Evolutionary conservation across 2,329 filamentous ascomycete genomes (phyloP), one percentile per base, ranked within the genome.

Genomic region (Cladosporium sp.): DNA sequence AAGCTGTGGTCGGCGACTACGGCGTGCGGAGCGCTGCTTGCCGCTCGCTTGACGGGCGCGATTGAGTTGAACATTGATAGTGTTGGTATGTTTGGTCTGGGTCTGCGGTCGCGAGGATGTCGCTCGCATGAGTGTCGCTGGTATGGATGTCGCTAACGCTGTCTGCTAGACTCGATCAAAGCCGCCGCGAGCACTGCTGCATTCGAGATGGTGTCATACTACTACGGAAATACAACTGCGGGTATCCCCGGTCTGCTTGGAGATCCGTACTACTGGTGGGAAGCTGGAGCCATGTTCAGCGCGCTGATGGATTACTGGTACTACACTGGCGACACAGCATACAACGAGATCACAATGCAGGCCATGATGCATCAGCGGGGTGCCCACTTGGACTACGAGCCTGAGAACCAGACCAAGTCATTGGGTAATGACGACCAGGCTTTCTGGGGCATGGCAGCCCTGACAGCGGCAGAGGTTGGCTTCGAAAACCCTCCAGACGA

Each of bases 211-310:
- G 80, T 86, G 77, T 72, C 73, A 21, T 83, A 81, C 69, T 87
- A 87, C 72, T 77, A 76, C 46, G 85, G 85, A 21, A 84, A 86
- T 67, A 70, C 80, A 56, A 80, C 83, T 1, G 83, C 82, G 18
- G 77, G 79, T 10, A 81, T 81, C 23, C 83, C 83, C 10, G 85
- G 85, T 56, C 78, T 84, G 64, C 79, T 93, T 35, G 86, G 87
- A 3, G 76, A 82, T 31, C 89, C 89, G 67, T 89, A 89, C 75
- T 91, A 91, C 81, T 92, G 89, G 89, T 91, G 89, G 89, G 86
- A 91, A 75, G 86, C 86, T 21, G 76, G 75, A 23, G 75, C 72
- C 63, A 78, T 92, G 78, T 90, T 89, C 83, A 86, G 88, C 68
- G 85, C 87, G 0, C 79, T 90, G 70, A 81, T 91, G 52, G 88